Percentiles rank a stretch among this genome's conserved stretches.
Evolutionary conservation across 352 stramenopile genomes (phyloP).

Genomic region (Pythium inflatum): DNA sequence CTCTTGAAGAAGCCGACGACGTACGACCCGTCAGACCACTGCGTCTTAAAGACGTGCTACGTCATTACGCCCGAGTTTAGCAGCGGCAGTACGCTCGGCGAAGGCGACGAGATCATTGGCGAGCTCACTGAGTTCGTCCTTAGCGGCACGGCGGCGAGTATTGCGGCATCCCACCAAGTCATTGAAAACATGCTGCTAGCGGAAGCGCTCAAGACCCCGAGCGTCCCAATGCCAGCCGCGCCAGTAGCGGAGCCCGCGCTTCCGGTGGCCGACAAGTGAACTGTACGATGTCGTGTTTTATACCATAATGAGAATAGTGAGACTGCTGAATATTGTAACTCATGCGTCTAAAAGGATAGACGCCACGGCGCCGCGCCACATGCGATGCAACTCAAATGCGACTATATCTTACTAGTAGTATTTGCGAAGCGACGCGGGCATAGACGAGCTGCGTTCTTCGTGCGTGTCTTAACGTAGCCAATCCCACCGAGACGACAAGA

Average conservation of each 20-base stretch:
- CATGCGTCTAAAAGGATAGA: too few species aligned
- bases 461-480: background rate
- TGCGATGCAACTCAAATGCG: too few species aligned
- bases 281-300: too few species aligned
- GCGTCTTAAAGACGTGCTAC: conserved; percentile 62
- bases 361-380: too few species aligned
- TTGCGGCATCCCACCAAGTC: conserved; percentile 25
- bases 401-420: too few species aligned
- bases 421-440: too few species aligned
- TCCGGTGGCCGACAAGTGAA: too few species aligned
- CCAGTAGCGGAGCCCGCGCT: background rate
- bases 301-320: conserved; percentile 11
- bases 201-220: conserved; percentile 27
- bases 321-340: background rate
- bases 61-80: conserved; percentile 58
- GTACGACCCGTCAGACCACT: conserved; percentile 34
- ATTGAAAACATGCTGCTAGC: conserved; percentile 38
- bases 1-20: conserved; percentile 48
- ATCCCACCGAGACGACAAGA: background rate
- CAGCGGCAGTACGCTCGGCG: conserved; percentile 16
- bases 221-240: background rate
- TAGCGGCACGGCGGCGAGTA: conserved; percentile 28
- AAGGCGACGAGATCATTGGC: conserved; percentile 34
- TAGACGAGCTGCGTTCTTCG: background rate
- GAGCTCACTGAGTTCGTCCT: conserved; percentile 35